phyloP scores from a whole-genome alignment of 2,329 filamentous ascomycete species.

The Juglanconis oblonga region DNA sequence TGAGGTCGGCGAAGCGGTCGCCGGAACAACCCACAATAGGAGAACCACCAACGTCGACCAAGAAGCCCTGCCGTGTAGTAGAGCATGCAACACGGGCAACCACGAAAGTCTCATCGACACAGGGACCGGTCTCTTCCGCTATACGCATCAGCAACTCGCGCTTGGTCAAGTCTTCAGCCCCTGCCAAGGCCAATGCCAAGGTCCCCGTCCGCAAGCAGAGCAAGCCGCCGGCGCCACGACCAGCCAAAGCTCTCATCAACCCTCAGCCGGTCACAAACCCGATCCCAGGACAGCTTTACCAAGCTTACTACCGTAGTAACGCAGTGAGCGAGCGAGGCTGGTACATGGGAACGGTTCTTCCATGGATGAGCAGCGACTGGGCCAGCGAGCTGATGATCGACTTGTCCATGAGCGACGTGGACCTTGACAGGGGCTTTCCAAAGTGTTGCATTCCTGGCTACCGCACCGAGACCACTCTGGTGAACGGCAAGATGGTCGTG shows the following conservation, averaged over 20 bases:
- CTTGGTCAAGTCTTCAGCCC: too few relatives aligned
- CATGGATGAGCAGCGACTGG: slow-evolving; percentile 3
- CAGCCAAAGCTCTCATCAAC: neutral
- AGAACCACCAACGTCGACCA: too few relatives aligned
- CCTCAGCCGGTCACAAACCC: neutral
- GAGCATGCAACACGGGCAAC: neutral
- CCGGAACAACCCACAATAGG: neutral
- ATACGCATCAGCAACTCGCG: too few relatives aligned
- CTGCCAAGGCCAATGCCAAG: neutral
- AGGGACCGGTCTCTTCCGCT: neutral
- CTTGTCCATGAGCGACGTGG: neutral
- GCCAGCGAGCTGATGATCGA: neutral
- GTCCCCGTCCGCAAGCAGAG: neutral
- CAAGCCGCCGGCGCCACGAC: neutral
- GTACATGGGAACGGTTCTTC: slow-evolving; percentile 7
- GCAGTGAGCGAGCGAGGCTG: neutral
- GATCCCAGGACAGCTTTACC: slow-evolving; percentile 9
- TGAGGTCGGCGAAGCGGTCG: neutral
- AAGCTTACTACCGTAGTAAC: slow-evolving; percentile 7
- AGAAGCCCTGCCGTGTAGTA: too few relatives aligned
- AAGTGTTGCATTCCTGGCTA: neutral
- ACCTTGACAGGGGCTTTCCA: neutral
- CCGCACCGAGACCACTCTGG: neutral
- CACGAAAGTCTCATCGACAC: neutral
- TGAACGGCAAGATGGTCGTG: neutral